phyloP scores from a whole-genome alignment of 305 asterid genomes.

The Fraxinus ornus region DNA sequence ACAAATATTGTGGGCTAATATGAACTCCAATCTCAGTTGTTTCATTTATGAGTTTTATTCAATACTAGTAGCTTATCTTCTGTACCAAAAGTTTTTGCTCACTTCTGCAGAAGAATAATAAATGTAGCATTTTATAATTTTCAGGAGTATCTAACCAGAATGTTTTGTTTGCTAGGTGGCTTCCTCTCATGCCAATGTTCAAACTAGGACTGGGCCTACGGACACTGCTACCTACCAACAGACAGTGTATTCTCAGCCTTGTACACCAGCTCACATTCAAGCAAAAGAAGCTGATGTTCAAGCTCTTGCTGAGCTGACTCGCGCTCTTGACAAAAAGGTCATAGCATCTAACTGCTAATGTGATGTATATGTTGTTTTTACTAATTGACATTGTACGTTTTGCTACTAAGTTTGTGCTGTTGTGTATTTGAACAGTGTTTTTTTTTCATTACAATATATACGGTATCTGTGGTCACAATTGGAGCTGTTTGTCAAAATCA shows the following conservation, averaged over 20 bases:
- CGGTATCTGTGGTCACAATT: conserved; percentile 10
- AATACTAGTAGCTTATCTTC: background rate
- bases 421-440: background rate
- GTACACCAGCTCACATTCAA: conserved; percentile 49
- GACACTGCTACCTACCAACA: conserved; percentile 44
- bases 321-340: conserved; percentile 95
- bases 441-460: background rate
- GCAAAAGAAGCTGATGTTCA: conserved; percentile 90
- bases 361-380: conserved; percentile 3
- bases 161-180: conserved; percentile 45
- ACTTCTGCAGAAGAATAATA: conserved; percentile 3
- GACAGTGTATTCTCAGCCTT: conserved; percentile 42
- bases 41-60: background rate
- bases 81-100: background rate
- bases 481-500: background rate
- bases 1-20: background rate
- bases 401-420: background rate
- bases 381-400: background rate
- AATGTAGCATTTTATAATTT: conserved; percentile 9
- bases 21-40: background rate
- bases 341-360: conserved; percentile 18
- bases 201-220: conserved; percentile 37
- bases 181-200: conserved; percentile 42
- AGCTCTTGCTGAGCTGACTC: conserved; percentile 77
- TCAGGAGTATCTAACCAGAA: conserved; percentile 23